These are phyloP conservation scores for Psidium guajava DNA, from an alignment of 345 rosid species.

Conservation along the genomic window DNA sequence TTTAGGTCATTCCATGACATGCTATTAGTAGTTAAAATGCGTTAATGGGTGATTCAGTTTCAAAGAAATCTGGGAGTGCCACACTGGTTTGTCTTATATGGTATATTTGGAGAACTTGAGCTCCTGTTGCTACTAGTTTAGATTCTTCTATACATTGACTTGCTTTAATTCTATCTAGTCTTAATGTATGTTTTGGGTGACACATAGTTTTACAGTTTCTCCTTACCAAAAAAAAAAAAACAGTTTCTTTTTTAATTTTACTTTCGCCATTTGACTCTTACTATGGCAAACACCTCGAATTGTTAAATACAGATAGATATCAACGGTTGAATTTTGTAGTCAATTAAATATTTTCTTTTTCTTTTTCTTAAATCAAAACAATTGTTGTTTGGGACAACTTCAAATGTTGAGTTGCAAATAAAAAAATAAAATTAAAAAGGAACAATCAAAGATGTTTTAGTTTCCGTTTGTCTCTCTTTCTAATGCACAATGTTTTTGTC, in stretches of 20 bases:
- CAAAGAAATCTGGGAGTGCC: neutral
- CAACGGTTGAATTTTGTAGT: neutral
- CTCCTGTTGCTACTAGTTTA: neutral
- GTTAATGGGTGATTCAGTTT: neutral
- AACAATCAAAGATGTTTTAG: neutral
- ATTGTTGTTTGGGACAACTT: neutral
- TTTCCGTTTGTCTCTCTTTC: neutral
- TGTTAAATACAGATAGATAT: neutral
- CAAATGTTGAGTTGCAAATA: neutral
- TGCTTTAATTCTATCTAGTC: neutral
- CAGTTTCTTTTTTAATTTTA: neutral
- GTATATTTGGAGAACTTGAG: neutral
- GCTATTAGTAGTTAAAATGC: neutral
- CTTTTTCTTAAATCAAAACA: neutral
- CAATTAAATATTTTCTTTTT: neutral
- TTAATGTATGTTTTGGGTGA: neutral
- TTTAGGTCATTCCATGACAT: neutral
- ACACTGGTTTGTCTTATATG: neutral
- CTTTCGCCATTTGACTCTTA: neutral
- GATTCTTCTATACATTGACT: neutral
- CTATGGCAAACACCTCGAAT: neutral
- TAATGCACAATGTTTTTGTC: neutral
- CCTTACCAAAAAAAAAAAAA: too few species aligned
- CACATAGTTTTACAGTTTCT: neutral
- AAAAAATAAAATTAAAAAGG: neutral